These are phyloP conservation scores for Lagenaria siceraria DNA, from an alignment of 306 rosid species.

Conservation along the genomic window DNA sequence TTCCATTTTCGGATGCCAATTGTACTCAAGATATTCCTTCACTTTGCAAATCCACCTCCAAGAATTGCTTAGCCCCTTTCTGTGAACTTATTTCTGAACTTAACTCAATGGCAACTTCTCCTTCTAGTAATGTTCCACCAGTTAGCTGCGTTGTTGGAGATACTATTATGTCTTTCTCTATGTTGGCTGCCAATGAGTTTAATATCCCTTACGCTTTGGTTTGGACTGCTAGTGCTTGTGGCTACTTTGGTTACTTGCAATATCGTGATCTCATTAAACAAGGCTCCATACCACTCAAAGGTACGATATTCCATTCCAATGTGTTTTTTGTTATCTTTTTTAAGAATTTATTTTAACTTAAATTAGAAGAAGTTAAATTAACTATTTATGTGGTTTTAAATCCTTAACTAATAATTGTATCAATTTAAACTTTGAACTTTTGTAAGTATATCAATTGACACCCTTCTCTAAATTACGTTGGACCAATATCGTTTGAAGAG, in stretches of 20 bases:
- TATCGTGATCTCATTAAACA: constrained; percentile 10
- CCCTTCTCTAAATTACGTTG: too few species aligned
- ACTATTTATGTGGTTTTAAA: too few species aligned
- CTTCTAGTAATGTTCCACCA: constrained; percentile 11
- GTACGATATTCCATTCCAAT: constrained; percentile 3
- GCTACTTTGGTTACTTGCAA: constrained; percentile 24
- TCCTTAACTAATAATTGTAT: too few species aligned
- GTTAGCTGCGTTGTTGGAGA: constrained; percentile 37
- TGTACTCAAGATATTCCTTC: constrained; percentile 33
- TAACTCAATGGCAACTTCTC: not conserved
- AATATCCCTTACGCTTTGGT: constrained; percentile 31
- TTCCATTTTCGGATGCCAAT: constrained; percentile 30
- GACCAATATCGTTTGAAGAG: too few species aligned
- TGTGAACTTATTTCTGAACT: constrained; percentile 22
- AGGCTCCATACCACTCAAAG: constrained; percentile 39
- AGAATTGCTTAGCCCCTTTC: constrained; percentile 26
- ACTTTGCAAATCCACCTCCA: constrained; percentile 20
- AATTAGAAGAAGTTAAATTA: too few species aligned
- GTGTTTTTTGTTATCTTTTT: too few species aligned
- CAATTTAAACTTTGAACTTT: too few species aligned
- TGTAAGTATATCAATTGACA: too few species aligned
- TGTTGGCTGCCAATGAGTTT: constrained; percentile 30
- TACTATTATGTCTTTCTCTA: constrained; percentile 28
- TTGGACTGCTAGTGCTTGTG: constrained; percentile 49
- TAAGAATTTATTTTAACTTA: too few species aligned